phyloP scores from a whole-genome alignment of 345 rosid species.

The Citrus hindsii region DNA sequence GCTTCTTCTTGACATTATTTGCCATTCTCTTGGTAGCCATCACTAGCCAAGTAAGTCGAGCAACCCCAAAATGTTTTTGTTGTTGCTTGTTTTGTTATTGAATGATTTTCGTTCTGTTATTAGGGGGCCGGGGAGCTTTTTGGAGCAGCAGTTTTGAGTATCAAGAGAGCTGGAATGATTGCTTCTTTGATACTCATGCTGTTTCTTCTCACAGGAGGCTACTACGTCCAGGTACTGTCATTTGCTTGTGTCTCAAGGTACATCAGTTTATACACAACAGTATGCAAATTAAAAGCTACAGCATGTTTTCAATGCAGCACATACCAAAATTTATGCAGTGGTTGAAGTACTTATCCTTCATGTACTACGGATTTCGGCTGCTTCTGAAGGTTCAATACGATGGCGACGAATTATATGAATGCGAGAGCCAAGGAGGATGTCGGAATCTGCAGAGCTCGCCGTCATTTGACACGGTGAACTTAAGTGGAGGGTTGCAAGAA shows the following conservation, averaged over 20 bases:
- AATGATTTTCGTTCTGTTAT: slow-evolving; percentile 3
- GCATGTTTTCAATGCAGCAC: slow-evolving; percentile 48
- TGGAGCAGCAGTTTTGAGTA: slow-evolving; percentile 88
- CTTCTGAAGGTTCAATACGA: slow-evolving; percentile 81
- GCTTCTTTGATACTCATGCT: slow-evolving; percentile 84
- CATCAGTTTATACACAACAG: not conserved
- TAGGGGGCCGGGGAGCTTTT: slow-evolving; percentile 90
- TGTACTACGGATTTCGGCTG: slow-evolving; percentile 88
- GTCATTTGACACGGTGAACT: slow-evolving; percentile 67
- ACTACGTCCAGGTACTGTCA: slow-evolving; percentile 77
- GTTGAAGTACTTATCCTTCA: slow-evolving; percentile 74
- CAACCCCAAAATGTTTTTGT: not conserved
- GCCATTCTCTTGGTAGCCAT: slow-evolving; percentile 64
- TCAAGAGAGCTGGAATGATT: slow-evolving; percentile 86
- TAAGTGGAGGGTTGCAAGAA: slow-evolving; percentile 79
- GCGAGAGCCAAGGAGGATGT: slow-evolving; percentile 74
- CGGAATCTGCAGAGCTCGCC: slow-evolving; percentile 70
- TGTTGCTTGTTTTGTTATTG: not conserved
- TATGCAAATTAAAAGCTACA: too few species aligned
- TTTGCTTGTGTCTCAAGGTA: not conserved
- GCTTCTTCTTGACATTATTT: slow-evolving; percentile 75
- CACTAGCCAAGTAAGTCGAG: slow-evolving; percentile 79
- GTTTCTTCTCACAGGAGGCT: slow-evolving; percentile 96
- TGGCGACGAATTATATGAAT: slow-evolving; percentile 68
- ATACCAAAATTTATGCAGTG: slow-evolving; percentile 79